Conservation (phyloP, 2,329 filamentous ascomycete genomes). For the Claviceps sorghi region DNA sequence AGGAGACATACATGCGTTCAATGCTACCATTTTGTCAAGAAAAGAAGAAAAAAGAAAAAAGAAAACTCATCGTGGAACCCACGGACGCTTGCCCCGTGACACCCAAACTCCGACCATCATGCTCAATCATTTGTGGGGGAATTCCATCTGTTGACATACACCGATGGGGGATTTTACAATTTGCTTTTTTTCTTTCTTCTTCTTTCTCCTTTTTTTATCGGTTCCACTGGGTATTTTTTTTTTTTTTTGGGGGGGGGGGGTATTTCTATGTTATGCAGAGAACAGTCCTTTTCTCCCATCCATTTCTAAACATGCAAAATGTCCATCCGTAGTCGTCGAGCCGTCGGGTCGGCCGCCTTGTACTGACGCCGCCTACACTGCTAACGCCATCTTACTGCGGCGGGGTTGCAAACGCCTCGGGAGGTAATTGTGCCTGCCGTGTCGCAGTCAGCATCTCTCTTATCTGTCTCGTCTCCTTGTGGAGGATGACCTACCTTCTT, state of each 20-base stretch:
- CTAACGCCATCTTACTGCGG: constrained; percentile 1
- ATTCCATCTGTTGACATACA: no score
- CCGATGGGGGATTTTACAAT: no score
- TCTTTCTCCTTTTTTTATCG: no score
- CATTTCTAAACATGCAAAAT: not conserved
- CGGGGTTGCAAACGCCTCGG: constrained; percentile 13
- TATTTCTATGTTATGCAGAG: not conserved
- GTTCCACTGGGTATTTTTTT: not conserved
- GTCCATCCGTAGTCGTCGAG: not conserved
- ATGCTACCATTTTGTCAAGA: no score
- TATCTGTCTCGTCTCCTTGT: not conserved
- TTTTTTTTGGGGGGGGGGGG: no score
- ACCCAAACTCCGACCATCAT: constrained; percentile 3
- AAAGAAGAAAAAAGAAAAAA: no score
- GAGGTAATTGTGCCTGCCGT: constrained; percentile 12
- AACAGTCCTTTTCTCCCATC: not conserved
- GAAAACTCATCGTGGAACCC: no score
- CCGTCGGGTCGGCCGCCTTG: not conserved
- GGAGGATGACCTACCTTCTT: constrained; percentile 47
- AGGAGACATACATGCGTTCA: no score
- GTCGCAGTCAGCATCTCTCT: not conserved
- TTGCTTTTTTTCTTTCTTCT: no score
- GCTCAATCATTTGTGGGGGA: not conserved
- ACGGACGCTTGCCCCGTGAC: not conserved
- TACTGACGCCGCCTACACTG: not conserved